Percentiles rank a stretch among this genome's conserved stretches.
phyloP scores from a whole-genome alignment of 2,329 filamentous ascomycete species.

The Ilyonectria mors-panacis region DNA sequence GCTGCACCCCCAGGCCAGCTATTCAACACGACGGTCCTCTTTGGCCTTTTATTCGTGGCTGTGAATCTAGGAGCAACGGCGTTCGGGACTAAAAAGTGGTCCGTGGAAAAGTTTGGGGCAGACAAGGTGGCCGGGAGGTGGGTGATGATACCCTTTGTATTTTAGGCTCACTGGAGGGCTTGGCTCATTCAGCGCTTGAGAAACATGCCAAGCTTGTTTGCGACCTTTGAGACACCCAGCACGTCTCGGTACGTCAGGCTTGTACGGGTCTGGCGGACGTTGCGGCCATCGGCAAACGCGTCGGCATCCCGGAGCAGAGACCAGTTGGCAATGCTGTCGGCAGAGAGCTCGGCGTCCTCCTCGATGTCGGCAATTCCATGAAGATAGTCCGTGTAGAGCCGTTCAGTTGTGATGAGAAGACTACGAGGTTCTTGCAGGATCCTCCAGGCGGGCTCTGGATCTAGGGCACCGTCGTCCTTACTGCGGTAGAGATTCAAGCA shows the following conservation, averaged over 20 bases:
- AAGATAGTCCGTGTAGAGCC: slow-evolving; percentile 78
- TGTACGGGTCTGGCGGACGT: slow-evolving; percentile 72
- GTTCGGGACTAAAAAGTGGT: slow-evolving; percentile 83
- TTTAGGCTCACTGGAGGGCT: slow-evolving; percentile 55
- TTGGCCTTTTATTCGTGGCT: slow-evolving; percentile 79
- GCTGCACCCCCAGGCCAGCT: slow-evolving; percentile 77
- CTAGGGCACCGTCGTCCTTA: slow-evolving; percentile 72
- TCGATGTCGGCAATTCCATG: slow-evolving; percentile 81
- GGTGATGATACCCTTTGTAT: slow-evolving; percentile 83
- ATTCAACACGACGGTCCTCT: slow-evolving; percentile 81
- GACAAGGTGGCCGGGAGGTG: slow-evolving; percentile 74
- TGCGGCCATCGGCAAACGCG: slow-evolving; percentile 65
- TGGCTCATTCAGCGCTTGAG: slow-evolving; percentile 53
- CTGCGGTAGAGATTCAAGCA: slow-evolving; percentile 83
- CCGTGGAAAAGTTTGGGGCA: slow-evolving; percentile 79
- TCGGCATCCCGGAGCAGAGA: slow-evolving; percentile 68
- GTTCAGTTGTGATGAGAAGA: slow-evolving; percentile 78
- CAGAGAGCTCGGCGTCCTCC: slow-evolving; percentile 75
- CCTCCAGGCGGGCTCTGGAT: slow-evolving; percentile 64
- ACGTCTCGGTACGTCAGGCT: slow-evolving; percentile 92
- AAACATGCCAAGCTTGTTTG: slow-evolving; percentile 74
- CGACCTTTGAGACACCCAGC: slow-evolving; percentile 82
- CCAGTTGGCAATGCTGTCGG: slow-evolving; percentile 81
- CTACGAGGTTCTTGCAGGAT: slow-evolving; percentile 89
- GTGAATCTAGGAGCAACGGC: slow-evolving; percentile 89